Evolutionary conservation across 2,329 filamentous ascomycete species (phyloP).

Genomic region (Alternaria postmessia): DNA sequence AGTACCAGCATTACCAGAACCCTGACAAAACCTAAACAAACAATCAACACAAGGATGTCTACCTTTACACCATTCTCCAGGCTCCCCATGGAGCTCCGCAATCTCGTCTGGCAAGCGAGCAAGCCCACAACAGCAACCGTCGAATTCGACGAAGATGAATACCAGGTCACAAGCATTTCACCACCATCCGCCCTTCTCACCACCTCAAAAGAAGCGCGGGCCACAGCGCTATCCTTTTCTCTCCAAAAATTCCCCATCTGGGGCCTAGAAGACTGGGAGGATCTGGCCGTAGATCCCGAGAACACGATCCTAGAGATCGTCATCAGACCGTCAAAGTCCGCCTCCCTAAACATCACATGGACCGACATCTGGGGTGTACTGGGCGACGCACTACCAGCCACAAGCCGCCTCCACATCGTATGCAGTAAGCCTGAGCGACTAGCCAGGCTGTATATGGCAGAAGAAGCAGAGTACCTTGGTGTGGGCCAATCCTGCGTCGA

Average conservation of each 20-base stretch:
- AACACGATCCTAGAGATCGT: constrained; percentile 19
- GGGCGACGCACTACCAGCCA: constrained; percentile 15
- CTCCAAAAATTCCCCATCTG: constrained; percentile 13
- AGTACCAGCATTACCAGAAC: neutral
- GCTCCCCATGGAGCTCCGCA: constrained; percentile 8
- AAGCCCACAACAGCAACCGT: constrained; percentile 5
- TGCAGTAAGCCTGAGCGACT: constrained; percentile 19
- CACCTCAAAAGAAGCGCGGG: constrained; percentile 16
- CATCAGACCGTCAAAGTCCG: constrained; percentile 12
- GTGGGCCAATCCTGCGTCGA: constrained; percentile 23
- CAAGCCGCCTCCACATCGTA: constrained; percentile 15
- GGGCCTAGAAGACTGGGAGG: constrained; percentile 16
- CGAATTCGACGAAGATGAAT: constrained; percentile 12
- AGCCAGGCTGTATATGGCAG: constrained; percentile 22
- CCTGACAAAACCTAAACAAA: neutral
- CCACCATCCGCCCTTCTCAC: constrained; percentile 13
- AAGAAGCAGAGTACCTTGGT: constrained; percentile 21
- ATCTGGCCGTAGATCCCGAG: constrained; percentile 11
- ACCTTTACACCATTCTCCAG: constrained; percentile 6
- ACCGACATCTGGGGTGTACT: constrained; percentile 21
- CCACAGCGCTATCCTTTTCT: constrained; percentile 8
- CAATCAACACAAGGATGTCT: constrained; percentile 1
- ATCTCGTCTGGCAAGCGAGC: constrained; percentile 7
- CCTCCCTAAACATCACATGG: constrained; percentile 22
- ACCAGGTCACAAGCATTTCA: constrained; percentile 16